Evolutionary conservation across 2,329 filamentous ascomycete species (phyloP).

Genomic region (Chaetomiaceae sp.): DNA sequence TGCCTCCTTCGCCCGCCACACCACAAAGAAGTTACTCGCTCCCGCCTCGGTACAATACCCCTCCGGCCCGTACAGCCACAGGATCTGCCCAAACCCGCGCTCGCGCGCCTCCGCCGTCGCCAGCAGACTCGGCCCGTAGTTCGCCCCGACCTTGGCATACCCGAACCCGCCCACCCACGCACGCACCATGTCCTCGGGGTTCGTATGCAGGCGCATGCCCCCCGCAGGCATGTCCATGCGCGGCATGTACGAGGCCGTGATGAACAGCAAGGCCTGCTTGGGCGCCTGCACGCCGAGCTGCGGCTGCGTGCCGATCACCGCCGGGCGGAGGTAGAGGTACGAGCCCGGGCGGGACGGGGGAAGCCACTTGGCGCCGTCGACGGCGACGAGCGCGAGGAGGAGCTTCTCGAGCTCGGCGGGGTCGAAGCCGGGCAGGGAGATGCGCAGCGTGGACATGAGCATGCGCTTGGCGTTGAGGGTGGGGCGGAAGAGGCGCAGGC

Average conservation of each 20-base stretch:
- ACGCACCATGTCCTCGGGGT: conserved; percentile 73
- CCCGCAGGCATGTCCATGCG: conserved; percentile 44
- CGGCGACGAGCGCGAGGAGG: conserved; percentile 62
- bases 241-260: conserved; percentile 63
- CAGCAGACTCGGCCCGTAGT: conserved; percentile 80
- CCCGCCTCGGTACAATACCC: conserved; percentile 83
- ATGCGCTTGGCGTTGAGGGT: conserved; percentile 64
- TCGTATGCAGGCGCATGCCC: conserved; percentile 71
- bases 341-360: conserved; percentile 59
- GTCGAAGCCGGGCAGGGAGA: conserved; percentile 69
- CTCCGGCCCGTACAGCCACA: conserved; percentile 84
- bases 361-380: conserved; percentile 74
- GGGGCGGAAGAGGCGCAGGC: conserved; percentile 71
- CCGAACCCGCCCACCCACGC: conserved; percentile 94
- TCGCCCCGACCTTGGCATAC: conserved; percentile 86
- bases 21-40: conserved; percentile 84
- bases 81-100: conserved; percentile 76
- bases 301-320: conserved; percentile 75
- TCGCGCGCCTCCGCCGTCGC: conserved; percentile 69
- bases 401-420: conserved; percentile 67
- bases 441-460: conserved; percentile 53
- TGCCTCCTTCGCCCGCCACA: conserved; percentile 62
- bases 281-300: conserved; percentile 77
- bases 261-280: conserved; percentile 78
- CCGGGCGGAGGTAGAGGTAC: conserved; percentile 81